phyloP scores from a whole-genome alignment of 176 grass and related monocot species.

The Chloris gayana region DNA sequence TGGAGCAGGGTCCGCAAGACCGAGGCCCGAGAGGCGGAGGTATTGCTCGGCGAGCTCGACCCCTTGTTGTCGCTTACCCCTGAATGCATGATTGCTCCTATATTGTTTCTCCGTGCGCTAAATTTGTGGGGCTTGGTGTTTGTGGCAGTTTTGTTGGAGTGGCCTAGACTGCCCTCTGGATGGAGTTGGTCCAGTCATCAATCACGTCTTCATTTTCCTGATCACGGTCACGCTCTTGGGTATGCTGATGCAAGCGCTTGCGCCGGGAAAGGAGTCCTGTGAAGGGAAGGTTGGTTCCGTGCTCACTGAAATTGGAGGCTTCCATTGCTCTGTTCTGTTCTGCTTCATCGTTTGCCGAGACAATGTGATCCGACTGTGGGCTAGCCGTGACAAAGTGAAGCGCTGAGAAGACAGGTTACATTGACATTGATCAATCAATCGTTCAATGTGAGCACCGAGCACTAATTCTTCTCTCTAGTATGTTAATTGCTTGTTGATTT shows the following conservation, averaged over 20 bases:
- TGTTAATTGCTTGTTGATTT: neutral
- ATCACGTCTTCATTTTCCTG: neutral
- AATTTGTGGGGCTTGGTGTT: neutral
- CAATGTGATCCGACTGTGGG: too few species aligned
- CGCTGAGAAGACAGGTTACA: neutral
- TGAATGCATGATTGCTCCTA: neutral
- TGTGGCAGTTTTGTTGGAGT: neutral
- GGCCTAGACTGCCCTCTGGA: neutral
- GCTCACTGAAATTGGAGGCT: neutral
- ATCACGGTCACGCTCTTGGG: neutral
- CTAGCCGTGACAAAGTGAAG: neutral
- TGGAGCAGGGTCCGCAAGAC: neutral
- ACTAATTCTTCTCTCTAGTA: neutral
- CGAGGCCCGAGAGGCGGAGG: neutral
- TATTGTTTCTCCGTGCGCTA: neutral
- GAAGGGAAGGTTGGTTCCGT: neutral
- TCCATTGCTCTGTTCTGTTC: neutral
- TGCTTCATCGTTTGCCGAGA: neutral
- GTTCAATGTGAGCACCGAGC: neutral
- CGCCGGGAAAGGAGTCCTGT: neutral
- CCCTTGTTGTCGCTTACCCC: neutral
- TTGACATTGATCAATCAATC: neutral
- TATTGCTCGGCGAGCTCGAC: neutral
- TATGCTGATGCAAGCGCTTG: neutral
- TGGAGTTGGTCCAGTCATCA: neutral